Percentiles rank a stretch among this genome's conserved stretches.
Conservation (phyloP, 805 yeast species). For the Candida bentonensis region DNA sequence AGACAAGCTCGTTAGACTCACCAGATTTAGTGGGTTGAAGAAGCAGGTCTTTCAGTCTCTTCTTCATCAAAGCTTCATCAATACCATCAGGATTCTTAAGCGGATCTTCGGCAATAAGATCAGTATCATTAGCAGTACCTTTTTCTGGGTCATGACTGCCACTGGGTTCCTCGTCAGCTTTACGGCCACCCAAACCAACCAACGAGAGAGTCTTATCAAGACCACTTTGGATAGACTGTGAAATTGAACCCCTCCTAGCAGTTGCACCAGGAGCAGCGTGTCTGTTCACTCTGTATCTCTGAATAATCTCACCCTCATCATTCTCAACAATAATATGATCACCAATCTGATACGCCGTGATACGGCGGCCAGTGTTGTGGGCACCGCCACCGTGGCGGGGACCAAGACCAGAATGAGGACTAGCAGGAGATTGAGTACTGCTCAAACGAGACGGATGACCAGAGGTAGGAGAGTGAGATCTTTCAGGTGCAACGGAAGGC, state of each 20-base stretch:
- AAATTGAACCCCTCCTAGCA: constrained; percentile 7
- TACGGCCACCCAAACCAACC: constrained; percentile 25
- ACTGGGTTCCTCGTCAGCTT: constrained; percentile 2
- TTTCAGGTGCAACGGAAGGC: constrained; percentile 13
- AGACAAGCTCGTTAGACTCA: not conserved
- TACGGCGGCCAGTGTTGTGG: constrained; percentile 19
- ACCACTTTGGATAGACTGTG: constrained; percentile 2
- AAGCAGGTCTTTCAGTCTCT: constrained; percentile 1
- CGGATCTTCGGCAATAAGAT: constrained; percentile 1
- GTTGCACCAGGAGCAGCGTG: constrained; percentile 21
- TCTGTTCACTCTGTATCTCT: constrained; percentile 64
- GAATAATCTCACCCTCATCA: constrained; percentile 80
- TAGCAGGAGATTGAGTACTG: too few relatives aligned
- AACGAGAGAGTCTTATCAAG: constrained; percentile 34
- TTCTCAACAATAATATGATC: constrained; percentile 73
- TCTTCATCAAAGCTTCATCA: constrained; percentile 2
- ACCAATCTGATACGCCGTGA: constrained; percentile 67
- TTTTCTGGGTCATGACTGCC: constrained; percentile 4
- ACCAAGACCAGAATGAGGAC: constrained; percentile 2
- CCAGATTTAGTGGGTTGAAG: not conserved
- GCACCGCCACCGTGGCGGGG: constrained; percentile 1
- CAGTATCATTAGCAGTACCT: not conserved
- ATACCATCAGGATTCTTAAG: not conserved
- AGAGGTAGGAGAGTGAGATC: constrained; percentile 14
- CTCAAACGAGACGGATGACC: not conserved